Conservation (phyloP, 2,329 filamentous ascomycete species). For the Scedosporium apiospermum region DNA sequence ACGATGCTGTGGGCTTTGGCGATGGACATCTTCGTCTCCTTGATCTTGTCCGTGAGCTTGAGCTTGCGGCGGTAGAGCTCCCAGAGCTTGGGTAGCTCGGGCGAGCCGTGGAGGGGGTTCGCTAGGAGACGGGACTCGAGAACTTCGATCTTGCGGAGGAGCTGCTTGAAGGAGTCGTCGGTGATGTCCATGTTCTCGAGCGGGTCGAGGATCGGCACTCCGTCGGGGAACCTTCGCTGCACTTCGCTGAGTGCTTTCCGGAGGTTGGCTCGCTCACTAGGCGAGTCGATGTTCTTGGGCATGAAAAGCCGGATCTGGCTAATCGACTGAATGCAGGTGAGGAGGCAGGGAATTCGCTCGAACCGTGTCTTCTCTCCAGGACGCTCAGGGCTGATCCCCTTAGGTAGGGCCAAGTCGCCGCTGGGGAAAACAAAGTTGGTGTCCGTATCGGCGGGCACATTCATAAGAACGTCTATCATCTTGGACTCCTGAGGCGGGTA, state of each 20-base stretch:
- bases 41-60: constrained; percentile 67
- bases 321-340: constrained; percentile 78
- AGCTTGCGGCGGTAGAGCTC: constrained; percentile 80
- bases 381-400: constrained; percentile 56
- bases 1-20: constrained; percentile 75
- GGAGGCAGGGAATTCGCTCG: constrained; percentile 76
- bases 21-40: constrained; percentile 80
- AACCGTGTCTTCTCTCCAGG: constrained; percentile 58
- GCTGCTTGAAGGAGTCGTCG: constrained; percentile 87
- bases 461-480: constrained; percentile 73
- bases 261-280: constrained; percentile 8
- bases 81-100: constrained; percentile 74
- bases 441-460: constrained; percentile 38
- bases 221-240: constrained; percentile 82
- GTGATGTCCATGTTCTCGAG: constrained; percentile 94
- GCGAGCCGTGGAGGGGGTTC: constrained; percentile 87
- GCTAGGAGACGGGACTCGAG: constrained; percentile 81
- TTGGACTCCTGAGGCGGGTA: constrained; percentile 66
- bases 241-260: constrained; percentile 69
- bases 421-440: constrained; percentile 29
- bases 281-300: constrained; percentile 53
- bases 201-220: constrained; percentile 79
- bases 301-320: constrained; percentile 77
- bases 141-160: constrained; percentile 92
- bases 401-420: constrained; percentile 33